Percentiles rank a stretch among this genome's conserved stretches.
phyloP scores from a whole-genome alignment of 1,284 basidiomycete species.

The Sparassis latifolia region DNA sequence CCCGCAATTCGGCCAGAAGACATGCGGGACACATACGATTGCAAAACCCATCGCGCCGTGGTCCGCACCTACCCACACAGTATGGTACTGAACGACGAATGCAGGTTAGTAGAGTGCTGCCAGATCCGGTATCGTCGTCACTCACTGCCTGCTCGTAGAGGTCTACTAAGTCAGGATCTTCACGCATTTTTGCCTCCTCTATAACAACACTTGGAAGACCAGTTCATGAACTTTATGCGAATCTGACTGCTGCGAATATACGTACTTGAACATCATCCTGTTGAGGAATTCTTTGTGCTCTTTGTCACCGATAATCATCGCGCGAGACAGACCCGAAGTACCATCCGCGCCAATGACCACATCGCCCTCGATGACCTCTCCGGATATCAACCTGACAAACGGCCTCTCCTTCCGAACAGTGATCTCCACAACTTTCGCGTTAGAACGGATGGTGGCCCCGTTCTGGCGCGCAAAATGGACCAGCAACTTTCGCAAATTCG shows the following conservation, averaged over 20 bases:
- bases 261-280: slow-evolving; percentile 20
- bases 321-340: slow-evolving; percentile 14
- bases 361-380: slow-evolving; percentile 23
- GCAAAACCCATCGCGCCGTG: slow-evolving; percentile 14
- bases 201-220: slow-evolving; percentile 3
- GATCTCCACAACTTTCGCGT: slow-evolving; percentile 11
- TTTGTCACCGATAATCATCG: slow-evolving; percentile 14
- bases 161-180: slow-evolving; percentile 11
- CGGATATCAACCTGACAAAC: slow-evolving; percentile 19
- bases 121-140: not conserved
- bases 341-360: slow-evolving; percentile 29
- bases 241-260: not conserved
- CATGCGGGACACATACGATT: slow-evolving; percentile 7
- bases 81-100: slow-evolving; percentile 7
- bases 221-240: too few relatives aligned
- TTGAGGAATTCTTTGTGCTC: slow-evolving; percentile 13
- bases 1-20: not conserved
- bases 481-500: slow-evolving; percentile 20
- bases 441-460: slow-evolving; percentile 16
- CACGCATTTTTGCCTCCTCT: slow-evolving; percentile 8
- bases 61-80: slow-evolving; percentile 12
- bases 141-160: slow-evolving; percentile 8
- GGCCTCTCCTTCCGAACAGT: slow-evolving; percentile 11
- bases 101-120: not conserved
- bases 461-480: slow-evolving; percentile 16